Conservation (phyloP, 306 rosid genomes). For the Acacia melanoxylon region DNA sequence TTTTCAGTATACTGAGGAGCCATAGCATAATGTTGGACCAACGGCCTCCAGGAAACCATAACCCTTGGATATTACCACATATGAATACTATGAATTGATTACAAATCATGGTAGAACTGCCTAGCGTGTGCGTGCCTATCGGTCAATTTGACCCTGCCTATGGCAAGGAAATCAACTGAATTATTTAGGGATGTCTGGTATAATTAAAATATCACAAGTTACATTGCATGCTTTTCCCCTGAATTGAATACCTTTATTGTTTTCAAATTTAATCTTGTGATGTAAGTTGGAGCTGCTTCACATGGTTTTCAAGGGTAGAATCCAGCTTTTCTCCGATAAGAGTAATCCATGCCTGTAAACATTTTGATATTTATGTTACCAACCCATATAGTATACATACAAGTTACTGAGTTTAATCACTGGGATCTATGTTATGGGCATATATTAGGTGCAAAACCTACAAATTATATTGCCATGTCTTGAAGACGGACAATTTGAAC, state of each 20-base stretch:
- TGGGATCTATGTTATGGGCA: neutral
- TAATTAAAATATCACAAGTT: neutral
- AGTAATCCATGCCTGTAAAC: slow-evolving; percentile 52
- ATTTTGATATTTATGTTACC: slow-evolving; percentile 27
- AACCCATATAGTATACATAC: neutral
- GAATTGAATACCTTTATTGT: slow-evolving; percentile 25
- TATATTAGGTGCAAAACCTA: neutral
- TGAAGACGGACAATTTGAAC: slow-evolving; percentile 1
- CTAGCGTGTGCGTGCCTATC: neutral
- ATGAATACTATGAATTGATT: neutral
- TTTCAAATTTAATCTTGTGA: slow-evolving; percentile 41
- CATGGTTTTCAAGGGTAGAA: slow-evolving; percentile 45
- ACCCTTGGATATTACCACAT: neutral
- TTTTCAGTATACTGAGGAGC: neutral
- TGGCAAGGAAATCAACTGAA: slow-evolving; percentile 5
- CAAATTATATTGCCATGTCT: slow-evolving; percentile 10
- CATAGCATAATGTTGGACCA: neutral
- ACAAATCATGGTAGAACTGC: slow-evolving; percentile 9
- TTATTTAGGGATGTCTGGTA: neutral
- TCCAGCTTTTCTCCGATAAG: slow-evolving; percentile 58
- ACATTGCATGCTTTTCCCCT: slow-evolving; percentile 10
- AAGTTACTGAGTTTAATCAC: slow-evolving; percentile 7
- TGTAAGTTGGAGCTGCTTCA: slow-evolving; percentile 22
- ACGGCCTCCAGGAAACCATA: neutral
- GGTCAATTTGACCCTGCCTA: neutral